phyloP scores from a whole-genome alignment of 192 early-diverging fungal genomes.

The Kickxella alabastrina region DNA sequence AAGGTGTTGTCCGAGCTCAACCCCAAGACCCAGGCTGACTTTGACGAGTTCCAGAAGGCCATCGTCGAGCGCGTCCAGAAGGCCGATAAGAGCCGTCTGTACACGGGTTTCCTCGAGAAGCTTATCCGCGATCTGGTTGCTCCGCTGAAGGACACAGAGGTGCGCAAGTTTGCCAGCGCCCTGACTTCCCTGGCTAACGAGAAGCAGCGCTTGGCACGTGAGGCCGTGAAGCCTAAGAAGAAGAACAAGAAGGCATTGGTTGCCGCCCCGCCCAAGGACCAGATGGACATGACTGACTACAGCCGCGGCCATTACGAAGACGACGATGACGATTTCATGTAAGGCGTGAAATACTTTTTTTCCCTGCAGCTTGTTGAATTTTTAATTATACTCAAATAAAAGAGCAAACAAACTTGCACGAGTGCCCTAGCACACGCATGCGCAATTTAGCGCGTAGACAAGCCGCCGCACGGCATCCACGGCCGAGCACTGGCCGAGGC shows the following conservation, averaged over 20 bases:
- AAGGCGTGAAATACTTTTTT: constrained; percentile 4
- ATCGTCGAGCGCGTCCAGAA: constrained; percentile 59
- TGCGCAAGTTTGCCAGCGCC: constrained; percentile 58
- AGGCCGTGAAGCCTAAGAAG: constrained; percentile 67
- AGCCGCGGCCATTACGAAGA: constrained; percentile 42
- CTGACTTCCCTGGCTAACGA: constrained; percentile 69
- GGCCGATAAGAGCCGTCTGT: constrained; percentile 38
- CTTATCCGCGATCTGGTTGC: constrained; percentile 61
- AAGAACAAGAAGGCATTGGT: constrained; percentile 54
- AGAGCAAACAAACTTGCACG: no score
- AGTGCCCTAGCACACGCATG: constrained; percentile 9
- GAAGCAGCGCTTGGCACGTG: constrained; percentile 63
- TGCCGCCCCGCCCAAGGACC: constrained; percentile 21
- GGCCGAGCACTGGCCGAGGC: neutral
- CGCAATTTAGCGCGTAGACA: constrained; percentile 6
- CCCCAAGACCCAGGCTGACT: constrained; percentile 66
- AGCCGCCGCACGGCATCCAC: constrained; percentile 9
- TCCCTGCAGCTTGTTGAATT: neutral
- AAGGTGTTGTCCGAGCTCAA: constrained; percentile 44
- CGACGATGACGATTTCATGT: constrained; percentile 62
- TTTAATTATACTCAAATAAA: no score
- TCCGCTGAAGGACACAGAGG: constrained; percentile 61
- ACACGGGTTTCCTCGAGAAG: constrained; percentile 59
- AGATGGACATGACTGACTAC: constrained; percentile 54
- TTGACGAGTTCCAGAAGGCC: constrained; percentile 59